Conservation (phyloP, 768 basidiomycete genomes). For the Sporobolomyces pararoseus region DNA sequence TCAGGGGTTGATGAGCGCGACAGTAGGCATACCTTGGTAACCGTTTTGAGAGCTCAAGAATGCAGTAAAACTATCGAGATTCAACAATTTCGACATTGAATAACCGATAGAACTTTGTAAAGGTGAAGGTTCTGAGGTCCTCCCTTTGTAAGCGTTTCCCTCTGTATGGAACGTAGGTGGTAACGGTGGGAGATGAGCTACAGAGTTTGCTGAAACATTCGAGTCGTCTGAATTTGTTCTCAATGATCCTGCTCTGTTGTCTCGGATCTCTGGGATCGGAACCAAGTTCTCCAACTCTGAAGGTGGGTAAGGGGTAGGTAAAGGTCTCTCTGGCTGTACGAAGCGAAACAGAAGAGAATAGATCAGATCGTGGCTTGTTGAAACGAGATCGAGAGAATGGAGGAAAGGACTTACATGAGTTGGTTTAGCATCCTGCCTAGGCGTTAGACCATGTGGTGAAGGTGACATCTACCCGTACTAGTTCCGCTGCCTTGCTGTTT, state of each 20-base stretch:
- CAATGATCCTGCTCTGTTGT: not conserved
- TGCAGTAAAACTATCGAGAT: not conserved
- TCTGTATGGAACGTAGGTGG: conserved; percentile 3
- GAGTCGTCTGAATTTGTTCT: not conserved
- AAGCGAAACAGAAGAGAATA: not conserved
- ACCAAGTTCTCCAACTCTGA: conserved; percentile 2
- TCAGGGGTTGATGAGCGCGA: not conserved
- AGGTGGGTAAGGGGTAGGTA: not conserved
- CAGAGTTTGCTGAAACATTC: not conserved
- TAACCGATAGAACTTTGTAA: conserved; percentile 20
- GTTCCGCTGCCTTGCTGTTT: too few relatives aligned
- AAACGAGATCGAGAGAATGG: not conserved
- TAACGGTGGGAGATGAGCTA: not conserved
- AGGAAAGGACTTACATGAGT: not conserved
- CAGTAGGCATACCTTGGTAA: conserved; percentile 1
- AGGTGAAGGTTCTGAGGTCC: conserved; percentile 5
- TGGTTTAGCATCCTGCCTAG: not conserved
- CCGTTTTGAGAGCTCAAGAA: not conserved
- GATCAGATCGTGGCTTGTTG: not conserved
- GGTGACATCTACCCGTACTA: too few relatives aligned
- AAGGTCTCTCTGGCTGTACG: not conserved
- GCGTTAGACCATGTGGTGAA: too few relatives aligned
- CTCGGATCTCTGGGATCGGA: not conserved
- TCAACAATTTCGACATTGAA: conserved; percentile 16
- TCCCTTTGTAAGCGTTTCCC: not conserved